Evolutionary conservation across 805 yeast genomes (phyloP).

Genomic region (Candida adriatica): DNA sequence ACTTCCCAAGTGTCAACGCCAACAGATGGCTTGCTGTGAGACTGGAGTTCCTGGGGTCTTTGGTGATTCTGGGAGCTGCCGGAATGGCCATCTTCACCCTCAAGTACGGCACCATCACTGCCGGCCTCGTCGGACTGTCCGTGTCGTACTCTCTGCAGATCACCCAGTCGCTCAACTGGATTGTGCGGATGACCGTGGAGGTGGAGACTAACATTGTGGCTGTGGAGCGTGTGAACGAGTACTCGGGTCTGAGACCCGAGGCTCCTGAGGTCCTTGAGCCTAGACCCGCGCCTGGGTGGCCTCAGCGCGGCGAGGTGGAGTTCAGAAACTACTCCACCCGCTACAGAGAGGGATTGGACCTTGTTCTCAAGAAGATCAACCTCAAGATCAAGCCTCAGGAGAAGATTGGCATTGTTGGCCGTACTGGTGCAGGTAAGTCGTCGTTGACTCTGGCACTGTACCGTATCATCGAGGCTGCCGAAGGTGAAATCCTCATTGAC

Average conservation of each 20-base stretch:
- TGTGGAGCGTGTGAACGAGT: slow-evolving; percentile 91
- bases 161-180: slow-evolving; percentile 93
- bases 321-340: slow-evolving; percentile 75
- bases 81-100: slow-evolving; percentile 58
- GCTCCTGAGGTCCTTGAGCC: slow-evolving; percentile 66
- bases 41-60: slow-evolving; percentile 83
- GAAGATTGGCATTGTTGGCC: slow-evolving; percentile 91
- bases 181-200: slow-evolving; percentile 97
- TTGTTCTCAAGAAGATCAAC: slow-evolving; percentile 64
- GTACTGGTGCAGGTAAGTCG: slow-evolving; percentile 96
- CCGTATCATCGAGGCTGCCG: slow-evolving; percentile 73
- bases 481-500: slow-evolving; percentile 70
- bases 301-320: slow-evolving; percentile 56
- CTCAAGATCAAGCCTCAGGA: slow-evolving; percentile 65
- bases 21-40: slow-evolving; percentile 98
- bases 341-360: slow-evolving; percentile 75
- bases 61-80: slow-evolving; percentile 82
- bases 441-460: slow-evolving; percentile 79
- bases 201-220: slow-evolving; percentile 96
- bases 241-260: slow-evolving; percentile 72
- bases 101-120: slow-evolving; percentile 64
- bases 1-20: slow-evolving; percentile 85
- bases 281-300: slow-evolving; percentile 74
- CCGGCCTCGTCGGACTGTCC: slow-evolving; percentile 92
- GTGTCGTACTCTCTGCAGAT: slow-evolving; percentile 89